Conservation (phyloP, 331 rosid genomes). For the Rhamnella rubrinervis region DNA sequence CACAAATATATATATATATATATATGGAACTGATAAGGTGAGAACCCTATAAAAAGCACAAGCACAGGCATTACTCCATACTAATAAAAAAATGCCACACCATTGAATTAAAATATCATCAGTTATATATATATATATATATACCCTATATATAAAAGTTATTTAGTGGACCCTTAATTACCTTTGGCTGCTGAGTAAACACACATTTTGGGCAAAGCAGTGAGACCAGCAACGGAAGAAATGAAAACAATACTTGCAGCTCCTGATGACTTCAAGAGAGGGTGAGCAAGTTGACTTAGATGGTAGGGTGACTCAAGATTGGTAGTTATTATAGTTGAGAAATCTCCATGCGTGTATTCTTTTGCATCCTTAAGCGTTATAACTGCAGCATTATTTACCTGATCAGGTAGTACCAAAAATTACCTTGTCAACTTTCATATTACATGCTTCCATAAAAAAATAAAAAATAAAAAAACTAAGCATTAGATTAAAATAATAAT, state of each 20-base stretch:
- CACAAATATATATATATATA: no score
- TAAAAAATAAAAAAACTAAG: no score
- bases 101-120: no score
- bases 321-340: slow-evolving; percentile 44
- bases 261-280: slow-evolving; percentile 68
- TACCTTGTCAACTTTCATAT: neutral
- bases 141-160: no score
- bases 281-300: slow-evolving; percentile 61
- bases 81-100: no score
- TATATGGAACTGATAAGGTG: no score
- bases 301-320: slow-evolving; percentile 55
- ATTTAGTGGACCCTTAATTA: neutral
- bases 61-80: no score
- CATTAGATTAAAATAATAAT: no score
- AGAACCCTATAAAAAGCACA: no score
- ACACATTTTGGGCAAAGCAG: slow-evolving; percentile 24
- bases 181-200: slow-evolving; percentile 49
- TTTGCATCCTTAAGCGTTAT: slow-evolving; percentile 31
- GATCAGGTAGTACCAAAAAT: neutral
- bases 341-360: slow-evolving; percentile 36
- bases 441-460: no score
- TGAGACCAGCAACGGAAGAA: slow-evolving; percentile 61
- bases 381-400: slow-evolving; percentile 76
- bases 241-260: slow-evolving; percentile 61
- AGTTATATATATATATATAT: no score